Base-by-base conservation (phyloP, 228 moss, liverwort and hornwort genomes). In the Sphagnum magellanicum region DNA sequence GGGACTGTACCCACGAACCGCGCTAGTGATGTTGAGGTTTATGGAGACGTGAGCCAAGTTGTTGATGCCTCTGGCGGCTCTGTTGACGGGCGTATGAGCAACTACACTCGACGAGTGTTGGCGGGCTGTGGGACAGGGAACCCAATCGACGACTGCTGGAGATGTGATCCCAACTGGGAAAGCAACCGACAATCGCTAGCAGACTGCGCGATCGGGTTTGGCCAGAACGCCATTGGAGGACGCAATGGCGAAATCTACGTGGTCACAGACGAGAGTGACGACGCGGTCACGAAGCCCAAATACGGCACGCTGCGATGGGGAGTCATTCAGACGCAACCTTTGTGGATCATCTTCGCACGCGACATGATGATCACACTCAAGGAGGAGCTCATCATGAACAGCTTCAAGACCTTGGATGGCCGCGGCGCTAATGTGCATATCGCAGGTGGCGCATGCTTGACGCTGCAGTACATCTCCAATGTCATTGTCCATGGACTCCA, bases 391-490 rank as follows among this genome's bases (percentile, higher is more conserved):
- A 86, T 94, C 6, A 83, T 94, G 72, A 88, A 89, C 69, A 91
- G 91, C 77, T 88, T 63, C 81, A 91, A 94, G 67, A 94, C 94
- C 6, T 65, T 94, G 7, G 91, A 94, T 48, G 94, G 94, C 16
- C 66, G 91, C 49, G 94, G 94, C 2, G 84, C 79, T 57, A 84
- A 89, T 10, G 89, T 94, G 66, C 89, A 94, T 70, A 88, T 94
- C 63, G 82, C 88, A 4, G 74, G 86, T 4, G 94, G 91, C 4
- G 94, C 73, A 1, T 77, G 84, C 75, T 63, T 94, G 50, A 84
- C 84, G 12, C 70, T 87, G 11, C 92, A 95, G 73, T 72, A 6
- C 6, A 86, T 95, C 50, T 81, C 67, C 50, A 90, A 95, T 81
- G 78, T 92, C 12, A 90, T 92, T 48, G 80, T 90, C 65, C 89